Conservation (phyloP, 1,139 yeast species). For the Scheffersomyces quercinus region DNA sequence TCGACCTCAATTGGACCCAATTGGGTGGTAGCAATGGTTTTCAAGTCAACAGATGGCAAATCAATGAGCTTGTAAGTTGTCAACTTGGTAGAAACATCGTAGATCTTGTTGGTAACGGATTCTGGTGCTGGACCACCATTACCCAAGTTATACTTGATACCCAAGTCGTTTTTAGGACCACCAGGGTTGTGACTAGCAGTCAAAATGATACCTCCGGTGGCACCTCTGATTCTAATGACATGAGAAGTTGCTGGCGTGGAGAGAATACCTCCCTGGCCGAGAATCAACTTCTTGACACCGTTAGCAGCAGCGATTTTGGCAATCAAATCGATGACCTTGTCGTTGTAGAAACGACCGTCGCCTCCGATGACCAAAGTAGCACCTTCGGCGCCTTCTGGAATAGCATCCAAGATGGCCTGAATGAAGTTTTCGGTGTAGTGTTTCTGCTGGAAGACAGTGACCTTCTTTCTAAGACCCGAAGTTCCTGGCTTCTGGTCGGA, state of each 20-base stretch:
- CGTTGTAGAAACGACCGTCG: slow-evolving; percentile 93
- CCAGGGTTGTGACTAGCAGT: slow-evolving; percentile 99
- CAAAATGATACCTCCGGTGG: slow-evolving; percentile 91
- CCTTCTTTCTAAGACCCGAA: slow-evolving; percentile 93
- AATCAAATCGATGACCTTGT: slow-evolving; percentile 76
- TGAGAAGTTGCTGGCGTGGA: slow-evolving; percentile 97
- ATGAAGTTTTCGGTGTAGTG: slow-evolving; percentile 92
- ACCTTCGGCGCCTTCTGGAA: slow-evolving; percentile 82
- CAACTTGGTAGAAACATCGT: slow-evolving; percentile 63
- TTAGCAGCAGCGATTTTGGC: slow-evolving; percentile 87
- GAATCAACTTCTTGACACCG: slow-evolving; percentile 79
- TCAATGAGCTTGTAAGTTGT: slow-evolving; percentile 58
- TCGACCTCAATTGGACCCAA: slow-evolving; percentile 51
- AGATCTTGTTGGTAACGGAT: slow-evolving; percentile 84
- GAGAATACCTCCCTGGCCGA: slow-evolving; percentile 85
- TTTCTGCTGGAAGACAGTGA: slow-evolving; percentile 74
- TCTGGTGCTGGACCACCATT: slow-evolving; percentile 99
- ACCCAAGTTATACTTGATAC: slow-evolving; percentile 91
- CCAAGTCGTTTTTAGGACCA: slow-evolving; percentile 89
- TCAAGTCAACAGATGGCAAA: slow-evolving; percentile 62
- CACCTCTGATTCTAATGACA: slow-evolving; percentile 66
- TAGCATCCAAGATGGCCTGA: slow-evolving; percentile 80
- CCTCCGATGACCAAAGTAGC: slow-evolving; percentile 92
- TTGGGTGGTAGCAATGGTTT: slow-evolving; percentile 53
- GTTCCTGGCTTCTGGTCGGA: slow-evolving; percentile 97